phyloP scores from a whole-genome alignment of 352 stramenopile genomes.

The Pythium brassicae region DNA sequence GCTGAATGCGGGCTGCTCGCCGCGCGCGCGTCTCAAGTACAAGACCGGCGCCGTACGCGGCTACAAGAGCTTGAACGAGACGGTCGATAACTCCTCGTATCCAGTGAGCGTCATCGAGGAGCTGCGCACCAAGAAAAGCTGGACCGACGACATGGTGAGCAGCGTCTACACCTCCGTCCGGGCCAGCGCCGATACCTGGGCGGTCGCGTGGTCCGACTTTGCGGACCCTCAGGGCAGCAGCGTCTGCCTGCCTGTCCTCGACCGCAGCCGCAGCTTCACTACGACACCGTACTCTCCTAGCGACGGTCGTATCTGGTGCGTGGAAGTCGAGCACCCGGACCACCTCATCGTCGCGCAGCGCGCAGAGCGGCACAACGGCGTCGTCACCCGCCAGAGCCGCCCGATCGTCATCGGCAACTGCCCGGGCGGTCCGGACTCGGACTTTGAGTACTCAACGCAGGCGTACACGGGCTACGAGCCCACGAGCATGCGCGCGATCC shows the following conservation, averaged over 20 bases:
- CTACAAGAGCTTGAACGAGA: conserved; percentile 7
- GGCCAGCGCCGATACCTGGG: conserved; percentile 4
- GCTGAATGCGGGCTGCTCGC: conserved; percentile 12
- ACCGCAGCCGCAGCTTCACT: conserved; percentile 9
- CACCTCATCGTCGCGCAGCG: conserved; percentile 10
- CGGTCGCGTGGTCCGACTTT: conserved; percentile 9
- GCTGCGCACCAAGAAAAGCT: conserved; percentile 7
- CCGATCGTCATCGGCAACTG: conserved; percentile 36
- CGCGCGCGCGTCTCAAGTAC: conserved; percentile 7
- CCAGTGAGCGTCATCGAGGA: conserved; percentile 8
- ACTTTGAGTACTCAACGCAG: conserved; percentile 97
- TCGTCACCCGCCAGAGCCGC: conserved; percentile 8
- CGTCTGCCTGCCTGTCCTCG: conserved; percentile 6
- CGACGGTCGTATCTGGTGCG: conserved; percentile 12
- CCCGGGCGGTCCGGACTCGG: conserved; percentile 92
- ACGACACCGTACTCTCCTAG: conserved; percentile 3
- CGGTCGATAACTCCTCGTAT: conserved; percentile 3
- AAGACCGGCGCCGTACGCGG: conserved; percentile 2
- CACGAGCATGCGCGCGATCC: conserved; percentile 95
- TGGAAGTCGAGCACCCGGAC: conserved; percentile 11
- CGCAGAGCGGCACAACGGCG: conserved; percentile 8
- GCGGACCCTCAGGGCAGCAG: conserved; percentile 4
- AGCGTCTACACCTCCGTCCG: conserved; percentile 5
- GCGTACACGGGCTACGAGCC: conserved; percentile 97
- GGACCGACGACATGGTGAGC: conserved; percentile 7